Evolutionary conservation across 306 rosid genomes (phyloP), one percentile per base, ranked within the genome.

Genomic region (Fagus sylvatica): DNA sequence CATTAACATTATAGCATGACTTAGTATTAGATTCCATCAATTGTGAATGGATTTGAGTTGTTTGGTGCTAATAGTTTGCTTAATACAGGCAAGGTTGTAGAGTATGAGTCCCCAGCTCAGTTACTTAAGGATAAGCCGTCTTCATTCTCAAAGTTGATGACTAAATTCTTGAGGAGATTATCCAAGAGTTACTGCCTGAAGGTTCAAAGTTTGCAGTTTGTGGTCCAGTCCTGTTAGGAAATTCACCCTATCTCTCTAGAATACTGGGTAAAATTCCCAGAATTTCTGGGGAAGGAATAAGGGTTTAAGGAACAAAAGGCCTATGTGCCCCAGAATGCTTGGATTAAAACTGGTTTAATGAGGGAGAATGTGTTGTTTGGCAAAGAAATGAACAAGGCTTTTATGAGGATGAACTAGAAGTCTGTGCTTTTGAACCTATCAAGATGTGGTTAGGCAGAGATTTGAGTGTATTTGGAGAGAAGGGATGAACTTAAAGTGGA

Each of bases 331-430:
- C 98, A 94, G 78, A 90, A 92, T 85, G 89, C 98, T 13, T 94
- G 98, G 98, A 94, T 94, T 76, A 97, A 92, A 71, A 85, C 97
- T 3, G 97, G 97, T 73, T 89, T 96, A 6, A 55, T 94, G 12
- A 92, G 94, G 80, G 97, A 94, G n/a, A 94, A 94, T 74, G 85
- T 94, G 11, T 39, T 94, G 81, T 94, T 94, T 80, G 98, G 97
- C 36, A 90, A 76, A 89, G n/a, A 87, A 78, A 92, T 94, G 90
- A 79, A 85, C 0, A 28, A 40, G 54, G 88, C 16, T 81, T 80
- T 6, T 94, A 90, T 42, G 93, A 89, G 69, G 76, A 79, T 62
- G 96, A 92, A 72, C 60, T 94, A 69, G 94, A 90, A 72, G 81
- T 85, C 13, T 94, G 97, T 87, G 98, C 98, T 22, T 71, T 77